Evolutionary conservation across 148 eudicot genomes (phyloP).

Genomic region (Chenopodium album): DNA sequence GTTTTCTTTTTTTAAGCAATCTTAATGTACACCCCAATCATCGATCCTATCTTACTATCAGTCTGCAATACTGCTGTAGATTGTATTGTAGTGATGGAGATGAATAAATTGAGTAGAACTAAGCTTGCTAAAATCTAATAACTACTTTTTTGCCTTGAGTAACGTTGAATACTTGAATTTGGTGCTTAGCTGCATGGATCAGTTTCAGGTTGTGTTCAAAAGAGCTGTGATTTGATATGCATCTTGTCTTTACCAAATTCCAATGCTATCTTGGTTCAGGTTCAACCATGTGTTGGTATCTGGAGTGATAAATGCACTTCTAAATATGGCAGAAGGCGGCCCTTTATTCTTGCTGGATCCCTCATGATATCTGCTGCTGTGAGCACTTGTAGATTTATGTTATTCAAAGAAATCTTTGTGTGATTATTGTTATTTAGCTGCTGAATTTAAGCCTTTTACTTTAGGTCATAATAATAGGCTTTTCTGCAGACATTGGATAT

Average conservation of each 20-base stretch:
- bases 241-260: background rate
- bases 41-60: background rate
- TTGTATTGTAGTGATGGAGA: background rate
- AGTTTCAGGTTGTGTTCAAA: background rate
- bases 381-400: conserved; percentile 33
- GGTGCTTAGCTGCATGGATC: background rate
- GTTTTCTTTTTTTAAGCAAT: background rate
- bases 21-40: background rate
- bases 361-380: conserved; percentile 87
- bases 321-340: conserved; percentile 95
- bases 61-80: background rate
- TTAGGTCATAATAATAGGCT: conserved; percentile 95
- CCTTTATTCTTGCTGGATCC: conserved; percentile 88
- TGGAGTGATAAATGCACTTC: conserved; percentile 99
- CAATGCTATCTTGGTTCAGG: conserved; percentile 45
- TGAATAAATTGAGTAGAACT: background rate
- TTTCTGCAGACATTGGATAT: conserved; percentile 99
- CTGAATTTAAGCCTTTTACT: conserved; percentile 48
- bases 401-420: background rate
- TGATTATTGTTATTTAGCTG: conserved; percentile 17
- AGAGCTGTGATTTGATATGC: background rate
- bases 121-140: background rate
- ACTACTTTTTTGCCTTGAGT: background rate
- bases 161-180: background rate
- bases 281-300: conserved; percentile 98